phyloP scores from a whole-genome alignment of 2,329 filamentous ascomycete species.

The Talaromyces sp. region DNA sequence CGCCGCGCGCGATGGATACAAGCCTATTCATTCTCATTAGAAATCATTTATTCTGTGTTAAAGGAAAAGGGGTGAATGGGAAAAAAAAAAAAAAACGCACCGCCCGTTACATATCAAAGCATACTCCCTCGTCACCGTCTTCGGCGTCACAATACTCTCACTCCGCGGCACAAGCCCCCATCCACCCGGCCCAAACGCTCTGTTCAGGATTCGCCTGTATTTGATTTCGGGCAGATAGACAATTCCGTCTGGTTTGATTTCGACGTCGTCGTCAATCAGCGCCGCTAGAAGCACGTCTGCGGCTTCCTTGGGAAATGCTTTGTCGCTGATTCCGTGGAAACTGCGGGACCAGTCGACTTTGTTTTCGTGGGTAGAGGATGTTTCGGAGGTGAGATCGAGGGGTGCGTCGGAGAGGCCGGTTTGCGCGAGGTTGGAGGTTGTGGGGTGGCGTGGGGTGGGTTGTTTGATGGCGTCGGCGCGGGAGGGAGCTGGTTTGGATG shows the following conservation, averaged over 20 bases:
- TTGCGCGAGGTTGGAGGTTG: constrained; percentile 33
- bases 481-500: constrained; percentile 10
- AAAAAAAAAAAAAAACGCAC: too few species aligned
- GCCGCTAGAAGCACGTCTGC: constrained; percentile 62
- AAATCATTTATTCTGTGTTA: too few species aligned
- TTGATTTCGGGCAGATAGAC: constrained; percentile 97
- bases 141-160: constrained; percentile 77
- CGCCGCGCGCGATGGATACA: constrained; percentile 85
- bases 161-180: constrained; percentile 91
- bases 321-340: constrained; percentile 69
- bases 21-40: too few species aligned
- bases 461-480: constrained; percentile 14
- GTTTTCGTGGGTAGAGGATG: constrained; percentile 13
- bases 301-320: constrained; percentile 65
- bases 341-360: constrained; percentile 77
- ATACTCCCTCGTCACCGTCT: constrained; percentile 81
- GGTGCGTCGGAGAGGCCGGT: constrained; percentile 32
- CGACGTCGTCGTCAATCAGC: constrained; percentile 68
- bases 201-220: constrained; percentile 83
- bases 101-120: constrained; percentile 81
- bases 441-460: constrained; percentile 22
- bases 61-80: too few species aligned
- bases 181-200: constrained; percentile 86
- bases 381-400: constrained; percentile 20
- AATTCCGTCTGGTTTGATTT: constrained; percentile 96